phyloP scores from a whole-genome alignment of 192 early-diverging fungal species.

The Gonapodya prolifera region DNA sequence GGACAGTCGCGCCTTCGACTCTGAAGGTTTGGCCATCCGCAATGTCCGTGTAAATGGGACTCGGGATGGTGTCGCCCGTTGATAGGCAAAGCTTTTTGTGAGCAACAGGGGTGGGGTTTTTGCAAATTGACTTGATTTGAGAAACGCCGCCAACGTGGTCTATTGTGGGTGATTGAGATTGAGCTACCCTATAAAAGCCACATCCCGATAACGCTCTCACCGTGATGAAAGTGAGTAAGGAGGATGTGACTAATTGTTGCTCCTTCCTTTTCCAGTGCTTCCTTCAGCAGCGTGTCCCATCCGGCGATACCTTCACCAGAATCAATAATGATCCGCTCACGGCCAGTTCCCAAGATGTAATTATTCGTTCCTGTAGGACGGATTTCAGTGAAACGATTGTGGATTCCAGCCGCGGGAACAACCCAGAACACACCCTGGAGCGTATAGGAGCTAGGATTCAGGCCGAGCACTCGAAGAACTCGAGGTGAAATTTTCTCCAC shows the following conservation, averaged over 20 bases:
- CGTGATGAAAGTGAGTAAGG: conserved; percentile 66
- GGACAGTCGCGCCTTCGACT: conserved; percentile 43
- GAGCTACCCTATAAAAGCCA: neutral
- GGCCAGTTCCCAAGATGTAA: conserved; percentile 70
- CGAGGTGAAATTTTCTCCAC: conserved; percentile 37
- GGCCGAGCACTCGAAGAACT: conserved; percentile 55
- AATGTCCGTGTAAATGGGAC: conserved; percentile 21
- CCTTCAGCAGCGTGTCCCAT: conserved; percentile 41
- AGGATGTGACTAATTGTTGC: conserved; percentile 50
- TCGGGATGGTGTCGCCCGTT: conserved; percentile 16
- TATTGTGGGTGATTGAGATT: neutral
- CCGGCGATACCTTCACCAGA: conserved; percentile 65
- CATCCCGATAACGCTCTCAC: neutral
- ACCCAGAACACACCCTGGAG: conserved; percentile 42
- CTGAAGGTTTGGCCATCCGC: conserved; percentile 47
- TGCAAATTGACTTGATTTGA: conserved; percentile 10
- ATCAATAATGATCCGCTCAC: conserved; percentile 56
- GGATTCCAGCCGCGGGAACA: neutral
- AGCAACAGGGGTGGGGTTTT: conserved; percentile 1
- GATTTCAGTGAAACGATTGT: neutral
- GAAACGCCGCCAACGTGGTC: conserved; percentile 64
- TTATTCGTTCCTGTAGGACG: conserved; percentile 58
- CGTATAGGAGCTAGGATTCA: conserved; percentile 69
- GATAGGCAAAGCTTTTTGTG: conserved; percentile 18
- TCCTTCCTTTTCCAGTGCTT: conserved; percentile 29